phyloP scores from a whole-genome alignment of 208 protist species.

The Borovskyia barvae region DNA sequence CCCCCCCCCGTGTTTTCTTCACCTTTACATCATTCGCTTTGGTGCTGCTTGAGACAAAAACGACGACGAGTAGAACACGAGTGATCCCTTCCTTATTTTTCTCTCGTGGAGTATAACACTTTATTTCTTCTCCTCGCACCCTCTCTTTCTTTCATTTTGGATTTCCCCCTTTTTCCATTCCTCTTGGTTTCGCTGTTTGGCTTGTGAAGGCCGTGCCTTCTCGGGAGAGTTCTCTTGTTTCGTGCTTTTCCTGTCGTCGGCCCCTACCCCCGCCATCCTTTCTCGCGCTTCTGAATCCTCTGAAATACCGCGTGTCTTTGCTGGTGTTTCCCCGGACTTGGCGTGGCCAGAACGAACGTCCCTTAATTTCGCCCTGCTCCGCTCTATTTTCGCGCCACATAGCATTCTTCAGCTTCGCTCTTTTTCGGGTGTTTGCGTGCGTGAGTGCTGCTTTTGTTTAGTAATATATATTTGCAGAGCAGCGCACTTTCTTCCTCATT shows the following conservation, averaged over 20 bases:
- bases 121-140: not conserved
- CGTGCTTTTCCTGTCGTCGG: not conserved
- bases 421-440: too few species aligned
- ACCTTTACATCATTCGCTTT: conserved; percentile 4
- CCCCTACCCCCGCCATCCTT: not conserved
- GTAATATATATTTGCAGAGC: not conserved
- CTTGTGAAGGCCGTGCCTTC: not conserved
- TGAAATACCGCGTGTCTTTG: too few species aligned
- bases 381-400: too few species aligned
- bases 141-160: conserved; percentile 3
- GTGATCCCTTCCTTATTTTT: conserved; percentile 4
- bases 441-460: too few species aligned
- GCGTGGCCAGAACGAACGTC: too few species aligned
- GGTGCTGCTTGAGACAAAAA: conserved; percentile 12
- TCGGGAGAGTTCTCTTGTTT: not conserved
- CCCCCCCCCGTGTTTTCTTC: not conserved
- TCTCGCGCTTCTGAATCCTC: too few species aligned
- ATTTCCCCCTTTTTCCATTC: conserved; percentile 1
- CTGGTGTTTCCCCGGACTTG: too few species aligned
- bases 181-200: not conserved
- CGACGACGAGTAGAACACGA: too few species aligned
- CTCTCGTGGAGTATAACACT: not conserved
- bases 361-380: too few species aligned
- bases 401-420: too few species aligned
- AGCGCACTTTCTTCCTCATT: not conserved